Percentiles rank a stretch among this genome's conserved stretches.
Conservation (phyloP, 768 basidiomycete species). For the Ramaria sp. region DNA sequence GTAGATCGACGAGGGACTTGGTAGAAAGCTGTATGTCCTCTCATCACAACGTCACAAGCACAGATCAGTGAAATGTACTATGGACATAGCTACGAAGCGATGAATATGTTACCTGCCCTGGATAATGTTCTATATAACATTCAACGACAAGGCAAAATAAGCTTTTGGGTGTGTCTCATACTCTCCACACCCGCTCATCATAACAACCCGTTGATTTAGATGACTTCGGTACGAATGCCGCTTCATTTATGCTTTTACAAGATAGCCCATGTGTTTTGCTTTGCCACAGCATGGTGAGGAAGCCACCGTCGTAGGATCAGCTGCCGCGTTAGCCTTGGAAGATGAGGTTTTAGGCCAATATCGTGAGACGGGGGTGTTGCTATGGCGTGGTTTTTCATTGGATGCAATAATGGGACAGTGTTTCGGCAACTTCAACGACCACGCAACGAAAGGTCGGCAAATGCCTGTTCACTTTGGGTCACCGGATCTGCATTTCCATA, state of each 20-base stretch:
- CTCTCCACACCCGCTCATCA: background rate
- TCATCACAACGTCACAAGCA: background rate
- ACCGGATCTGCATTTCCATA: constrained; percentile 76
- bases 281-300: constrained; percentile 71
- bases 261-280: constrained; percentile 1
- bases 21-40: constrained; percentile 42
- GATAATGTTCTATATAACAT: constrained; percentile 88
- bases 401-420: constrained; percentile 86
- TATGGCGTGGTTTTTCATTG: constrained; percentile 78
- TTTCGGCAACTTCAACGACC: constrained; percentile 79
- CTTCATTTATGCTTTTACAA: background rate
- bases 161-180: constrained; percentile 54
- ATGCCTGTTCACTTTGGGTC: constrained; percentile 96
- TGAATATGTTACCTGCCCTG: constrained; percentile 70
- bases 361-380: constrained; percentile 81
- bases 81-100: constrained; percentile 53
- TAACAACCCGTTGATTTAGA: constrained; percentile 31
- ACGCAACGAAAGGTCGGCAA: constrained; percentile 73
- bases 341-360: constrained; percentile 97
- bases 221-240: constrained; percentile 58
- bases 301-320: constrained; percentile 81
- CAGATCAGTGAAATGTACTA: background rate
- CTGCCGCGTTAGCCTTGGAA: constrained; percentile 68
- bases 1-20: constrained; percentile 60
- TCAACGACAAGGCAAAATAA: constrained; percentile 89